Percentiles rank a stretch among this genome's conserved stretches.
Conservation (phyloP, 2,329 filamentous ascomycete genomes). For the Chaetomiaceae sp. region DNA sequence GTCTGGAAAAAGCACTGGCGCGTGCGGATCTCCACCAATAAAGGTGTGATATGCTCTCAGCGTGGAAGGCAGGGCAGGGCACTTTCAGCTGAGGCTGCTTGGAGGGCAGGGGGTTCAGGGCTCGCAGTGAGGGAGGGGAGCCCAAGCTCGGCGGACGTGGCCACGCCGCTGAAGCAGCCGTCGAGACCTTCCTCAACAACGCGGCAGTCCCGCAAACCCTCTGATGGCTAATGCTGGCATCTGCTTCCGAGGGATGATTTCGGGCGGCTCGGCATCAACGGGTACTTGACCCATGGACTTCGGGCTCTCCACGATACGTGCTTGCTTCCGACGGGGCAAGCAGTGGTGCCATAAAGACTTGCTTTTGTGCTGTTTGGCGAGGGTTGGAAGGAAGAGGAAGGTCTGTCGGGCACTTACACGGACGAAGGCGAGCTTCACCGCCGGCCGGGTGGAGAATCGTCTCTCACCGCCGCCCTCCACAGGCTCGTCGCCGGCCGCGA, state of each 20-base stretch:
- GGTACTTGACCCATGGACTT: too few relatives aligned
- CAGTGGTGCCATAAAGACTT: too few relatives aligned
- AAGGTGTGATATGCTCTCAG: background rate
- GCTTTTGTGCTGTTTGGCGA: background rate
- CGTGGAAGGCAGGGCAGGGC: background rate
- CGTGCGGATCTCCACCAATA: background rate
- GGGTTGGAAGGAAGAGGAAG: background rate
- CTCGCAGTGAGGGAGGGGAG: background rate
- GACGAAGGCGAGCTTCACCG: background rate
- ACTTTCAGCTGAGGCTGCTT: background rate
- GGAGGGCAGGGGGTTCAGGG: background rate
- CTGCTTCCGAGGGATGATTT: too few relatives aligned
- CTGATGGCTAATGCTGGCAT: too few relatives aligned
- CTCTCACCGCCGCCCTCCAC: background rate
- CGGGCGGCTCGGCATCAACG: too few relatives aligned
- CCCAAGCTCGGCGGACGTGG: background rate
- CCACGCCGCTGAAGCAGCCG: background rate
- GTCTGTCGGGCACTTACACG: constrained; percentile 4
- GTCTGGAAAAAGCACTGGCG: background rate
- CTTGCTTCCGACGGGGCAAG: too few relatives aligned
- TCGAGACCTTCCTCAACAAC: too few relatives aligned
- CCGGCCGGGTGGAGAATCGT: background rate
- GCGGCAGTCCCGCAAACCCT: background rate
- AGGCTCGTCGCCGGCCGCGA: too few relatives aligned
- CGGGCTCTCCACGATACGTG: too few relatives aligned